phyloP scores from a whole-genome alignment of 352 stramenopile species.

The Phytophthora brassicae region DNA sequence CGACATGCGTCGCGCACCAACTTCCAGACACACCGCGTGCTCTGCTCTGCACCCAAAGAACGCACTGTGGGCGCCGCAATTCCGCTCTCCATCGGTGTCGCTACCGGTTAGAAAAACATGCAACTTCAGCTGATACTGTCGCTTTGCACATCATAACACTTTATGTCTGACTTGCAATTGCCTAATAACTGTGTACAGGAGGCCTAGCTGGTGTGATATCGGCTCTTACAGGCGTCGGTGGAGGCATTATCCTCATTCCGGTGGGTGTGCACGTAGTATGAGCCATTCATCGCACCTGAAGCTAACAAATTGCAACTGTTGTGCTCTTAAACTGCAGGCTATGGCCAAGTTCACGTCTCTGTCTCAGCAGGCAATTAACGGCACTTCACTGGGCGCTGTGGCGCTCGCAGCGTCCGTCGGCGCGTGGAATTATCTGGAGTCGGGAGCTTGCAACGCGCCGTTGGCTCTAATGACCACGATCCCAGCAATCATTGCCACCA shows the following conservation, averaged over 20 bases:
- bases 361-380: slow-evolving; percentile 80
- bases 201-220: slow-evolving; percentile 72
- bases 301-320: background rate
- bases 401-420: slow-evolving; percentile 66
- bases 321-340: slow-evolving; percentile 40
- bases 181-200: slow-evolving; percentile 29
- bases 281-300: background rate
- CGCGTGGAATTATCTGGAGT: slow-evolving; percentile 70
- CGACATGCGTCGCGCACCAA: slow-evolving; percentile 12
- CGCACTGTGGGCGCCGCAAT: slow-evolving; percentile 40
- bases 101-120: slow-evolving; percentile 27
- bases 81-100: slow-evolving; percentile 46
- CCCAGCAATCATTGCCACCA: slow-evolving; percentile 73
- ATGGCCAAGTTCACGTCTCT: slow-evolving; percentile 81
- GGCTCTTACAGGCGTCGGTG: slow-evolving; percentile 77
- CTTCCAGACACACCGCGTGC: slow-evolving; percentile 32
- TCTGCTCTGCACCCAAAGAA: slow-evolving; percentile 52
- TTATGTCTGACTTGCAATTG: slow-evolving; percentile 6
- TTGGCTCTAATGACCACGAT: slow-evolving; percentile 73
- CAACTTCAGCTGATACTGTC: background rate
- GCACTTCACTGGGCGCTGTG: slow-evolving; percentile 81
- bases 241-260: slow-evolving; percentile 83
- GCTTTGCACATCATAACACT: background rate
- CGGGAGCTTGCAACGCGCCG: slow-evolving; percentile 74
- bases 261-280: slow-evolving; percentile 28